phyloP scores from a whole-genome alignment of 169 alveolate species.

The Plasmodium vivax region DNA sequence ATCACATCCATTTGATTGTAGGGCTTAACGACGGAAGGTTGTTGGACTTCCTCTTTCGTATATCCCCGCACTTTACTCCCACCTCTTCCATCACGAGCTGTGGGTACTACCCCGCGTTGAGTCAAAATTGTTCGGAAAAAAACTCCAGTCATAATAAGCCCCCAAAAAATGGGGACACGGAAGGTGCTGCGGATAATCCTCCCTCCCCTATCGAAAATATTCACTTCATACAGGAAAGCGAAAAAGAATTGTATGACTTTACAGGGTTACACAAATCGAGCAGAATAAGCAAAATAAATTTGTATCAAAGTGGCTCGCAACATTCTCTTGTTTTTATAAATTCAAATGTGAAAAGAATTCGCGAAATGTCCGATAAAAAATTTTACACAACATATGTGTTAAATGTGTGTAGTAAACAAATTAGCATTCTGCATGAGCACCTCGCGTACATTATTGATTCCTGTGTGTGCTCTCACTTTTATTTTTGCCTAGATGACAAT shows the following conservation, averaged over 20 bases:
- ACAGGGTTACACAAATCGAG: slow-evolving; percentile 55
- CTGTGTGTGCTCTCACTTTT: slow-evolving; percentile 43
- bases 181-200: neutral
- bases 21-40: slow-evolving; percentile 42
- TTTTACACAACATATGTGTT: slow-evolving; percentile 58
- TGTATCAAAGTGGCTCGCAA: neutral
- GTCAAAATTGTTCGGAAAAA: slow-evolving; percentile 18
- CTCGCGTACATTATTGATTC: slow-evolving; percentile 64
- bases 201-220: neutral
- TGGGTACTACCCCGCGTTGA: neutral
- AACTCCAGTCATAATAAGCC: neutral
- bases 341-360: slow-evolving; percentile 51
- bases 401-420: slow-evolving; percentile 31
- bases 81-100: neutral
- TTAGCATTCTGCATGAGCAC: slow-evolving; percentile 38
- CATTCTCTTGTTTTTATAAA: slow-evolving; percentile 42
- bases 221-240: slow-evolving; percentile 32
- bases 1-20: slow-evolving; percentile 25
- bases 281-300: slow-evolving; percentile 21
- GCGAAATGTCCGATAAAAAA: slow-evolving; percentile 64
- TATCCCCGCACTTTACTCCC: slow-evolving; percentile 15
- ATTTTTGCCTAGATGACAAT: slow-evolving; percentile 62
- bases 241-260: slow-evolving; percentile 47
- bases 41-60: slow-evolving; percentile 16
- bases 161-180: neutral